Base-by-base conservation (phyloP, 495 filamentous ascomycete genomes). In the Penicillium chermesinum region DNA sequence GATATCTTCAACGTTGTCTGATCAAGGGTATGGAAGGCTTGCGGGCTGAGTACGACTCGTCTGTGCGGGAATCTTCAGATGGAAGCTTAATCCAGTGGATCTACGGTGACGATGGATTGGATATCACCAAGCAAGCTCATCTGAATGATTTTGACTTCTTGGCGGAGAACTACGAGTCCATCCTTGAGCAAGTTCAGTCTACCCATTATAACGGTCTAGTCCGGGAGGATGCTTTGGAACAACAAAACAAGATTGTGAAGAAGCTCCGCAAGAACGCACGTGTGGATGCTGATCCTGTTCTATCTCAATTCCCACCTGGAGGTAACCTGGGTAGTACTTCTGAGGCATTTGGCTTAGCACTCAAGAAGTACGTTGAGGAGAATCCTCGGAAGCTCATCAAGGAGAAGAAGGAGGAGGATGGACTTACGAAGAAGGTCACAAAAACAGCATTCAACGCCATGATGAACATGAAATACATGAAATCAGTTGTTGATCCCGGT, bases 1-100 rank as follows among this genome's bases (percentile, higher is more conserved):
- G 94, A 57, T 99, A 99, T 62, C 70, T 99, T 50, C 94, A 99
- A 64, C 86, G 94, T 64, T 99, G 94, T 77, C 70, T 99, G 55
- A 93, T 97, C 69, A 99, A 99, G 74, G 94, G 91, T 38, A 95
- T 99, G 91, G 94, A 99, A 65, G 94, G 94, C 2, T 69, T 96
- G 36, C 85, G 79, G 55, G 89, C 94, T 0, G 81, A 91, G 53
- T 96, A 99, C 63, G 94, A 99, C 60, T 87, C 82, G 17, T 91
- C 91, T 16, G 93, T 99, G 15, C 78, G 94, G 46, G 93, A 99
- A 59, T 59, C 69, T 0, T 83, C 89, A 6, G 93, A 97, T 65
- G 94, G 94, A 19, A 86, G 86, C 5, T 76, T 99, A 58, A 75
- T 99, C 7, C 93, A 99, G 58, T 97, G 97, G 74, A 64, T 97